Conservation (phyloP, 2,329 filamentous ascomycete genomes). For the Penicillium decumbens region DNA sequence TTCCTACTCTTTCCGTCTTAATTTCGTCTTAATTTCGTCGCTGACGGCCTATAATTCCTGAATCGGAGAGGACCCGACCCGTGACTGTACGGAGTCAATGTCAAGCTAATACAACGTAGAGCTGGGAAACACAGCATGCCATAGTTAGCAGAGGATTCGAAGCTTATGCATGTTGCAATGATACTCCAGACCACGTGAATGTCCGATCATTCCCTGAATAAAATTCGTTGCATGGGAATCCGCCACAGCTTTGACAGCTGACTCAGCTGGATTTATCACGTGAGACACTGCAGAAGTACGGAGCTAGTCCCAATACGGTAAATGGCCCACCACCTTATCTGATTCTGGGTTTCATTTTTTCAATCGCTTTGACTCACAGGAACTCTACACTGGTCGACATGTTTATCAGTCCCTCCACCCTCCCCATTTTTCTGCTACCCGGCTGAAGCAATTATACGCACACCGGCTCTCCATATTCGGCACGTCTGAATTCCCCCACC, state of each 20-base stretch:
- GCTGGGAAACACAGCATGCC: not conserved
- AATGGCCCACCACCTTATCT: constrained; percentile 17
- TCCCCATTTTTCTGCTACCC: not conserved
- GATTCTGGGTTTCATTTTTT: constrained; percentile 13
- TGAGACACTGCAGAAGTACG: constrained; percentile 8
- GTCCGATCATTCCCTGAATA: no score
- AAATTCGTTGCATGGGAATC: not conserved
- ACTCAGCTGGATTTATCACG: constrained; percentile 5
- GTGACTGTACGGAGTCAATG: not conserved
- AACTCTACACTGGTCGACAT: constrained; percentile 5
- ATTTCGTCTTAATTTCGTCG: constrained; percentile 11
- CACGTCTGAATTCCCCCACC: not conserved
- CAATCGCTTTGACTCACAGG: constrained; percentile 17
- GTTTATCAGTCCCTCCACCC: constrained; percentile 1
- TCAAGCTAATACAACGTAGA: constrained; percentile 7
- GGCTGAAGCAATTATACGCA: not conserved
- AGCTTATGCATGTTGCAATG: constrained; percentile 5
- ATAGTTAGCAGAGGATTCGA: not conserved
- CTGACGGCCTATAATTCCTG: no score
- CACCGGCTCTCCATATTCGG: constrained; percentile 1
- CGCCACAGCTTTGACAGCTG: constrained; percentile 10
- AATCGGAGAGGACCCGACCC: constrained; percentile 21
- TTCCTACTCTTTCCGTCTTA: constrained; percentile 15
- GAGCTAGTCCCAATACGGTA: not conserved
- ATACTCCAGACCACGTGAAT: no score